Percentiles rank a stretch among this genome's conserved stretches.
These are phyloP conservation scores for Eucalyptus pauciflora DNA, from an alignment of 345 rosid species.

Conservation along the genomic window DNA sequence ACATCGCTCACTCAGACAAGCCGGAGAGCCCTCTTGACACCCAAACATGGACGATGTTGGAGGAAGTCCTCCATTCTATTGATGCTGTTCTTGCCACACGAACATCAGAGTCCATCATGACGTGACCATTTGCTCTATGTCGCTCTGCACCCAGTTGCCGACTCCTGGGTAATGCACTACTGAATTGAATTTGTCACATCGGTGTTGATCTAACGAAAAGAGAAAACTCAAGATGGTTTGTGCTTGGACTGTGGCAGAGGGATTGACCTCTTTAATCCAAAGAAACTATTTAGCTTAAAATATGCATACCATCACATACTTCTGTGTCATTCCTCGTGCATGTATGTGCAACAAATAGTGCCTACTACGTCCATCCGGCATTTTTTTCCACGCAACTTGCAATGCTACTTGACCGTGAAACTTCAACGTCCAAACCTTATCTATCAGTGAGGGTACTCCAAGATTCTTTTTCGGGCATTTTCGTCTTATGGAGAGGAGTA, in stretches of 20 bases:
- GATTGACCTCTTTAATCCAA: background rate
- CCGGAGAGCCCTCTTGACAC: slow-evolving; percentile 57
- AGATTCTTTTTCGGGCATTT: background rate
- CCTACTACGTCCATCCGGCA: background rate
- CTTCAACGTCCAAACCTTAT: background rate
- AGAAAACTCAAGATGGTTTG: background rate
- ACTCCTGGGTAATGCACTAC: background rate
- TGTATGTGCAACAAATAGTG: background rate
- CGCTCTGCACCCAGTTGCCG: background rate
- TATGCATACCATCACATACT: background rate
- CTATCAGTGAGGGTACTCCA: background rate
- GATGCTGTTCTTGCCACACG: slow-evolving; percentile 37
- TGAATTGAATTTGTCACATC: background rate
- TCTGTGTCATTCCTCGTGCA: background rate
- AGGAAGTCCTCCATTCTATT: slow-evolving; percentile 78
- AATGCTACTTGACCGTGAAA: background rate
- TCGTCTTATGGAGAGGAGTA: background rate
- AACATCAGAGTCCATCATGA: background rate
- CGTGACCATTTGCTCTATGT: background rate
- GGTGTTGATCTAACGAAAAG: background rate
- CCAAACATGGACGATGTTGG: slow-evolving; percentile 30
- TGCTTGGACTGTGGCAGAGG: background rate
- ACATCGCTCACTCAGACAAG: slow-evolving; percentile 63
- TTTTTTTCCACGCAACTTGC: background rate
- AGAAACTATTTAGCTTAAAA: background rate